phyloP scores from a whole-genome alignment of 768 basidiomycete species.

The Rhizopogon vulgaris region DNA sequence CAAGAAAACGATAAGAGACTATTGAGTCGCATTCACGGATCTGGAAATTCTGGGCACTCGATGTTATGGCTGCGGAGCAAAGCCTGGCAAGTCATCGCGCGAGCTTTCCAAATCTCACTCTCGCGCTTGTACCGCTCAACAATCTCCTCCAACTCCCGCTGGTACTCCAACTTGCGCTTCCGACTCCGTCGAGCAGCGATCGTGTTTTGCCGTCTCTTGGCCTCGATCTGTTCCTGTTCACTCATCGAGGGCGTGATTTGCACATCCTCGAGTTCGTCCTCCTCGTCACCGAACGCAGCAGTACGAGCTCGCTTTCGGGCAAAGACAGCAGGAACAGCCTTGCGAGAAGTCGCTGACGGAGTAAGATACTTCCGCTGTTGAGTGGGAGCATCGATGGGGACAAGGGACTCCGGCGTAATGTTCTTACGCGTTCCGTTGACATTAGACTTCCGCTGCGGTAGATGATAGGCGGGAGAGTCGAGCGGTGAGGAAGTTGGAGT shows the following conservation, averaged over 20 bases:
- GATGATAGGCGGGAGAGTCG: slow-evolving; percentile 12
- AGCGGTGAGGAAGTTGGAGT: slow-evolving; percentile 25
- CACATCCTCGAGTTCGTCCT: slow-evolving; percentile 43
- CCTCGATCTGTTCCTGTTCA: slow-evolving; percentile 64
- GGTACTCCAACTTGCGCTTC: slow-evolving; percentile 66
- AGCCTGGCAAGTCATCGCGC: slow-evolving; percentile 41
- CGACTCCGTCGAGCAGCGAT: slow-evolving; percentile 78
- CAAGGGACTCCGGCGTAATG: slow-evolving; percentile 54
- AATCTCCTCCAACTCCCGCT: slow-evolving; percentile 55
- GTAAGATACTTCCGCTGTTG: slow-evolving; percentile 69
- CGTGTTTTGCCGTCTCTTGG: slow-evolving; percentile 80
- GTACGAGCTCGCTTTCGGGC: slow-evolving; percentile 54
- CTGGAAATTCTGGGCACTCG: slow-evolving; percentile 44
- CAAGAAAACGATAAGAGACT: slow-evolving; percentile 6
- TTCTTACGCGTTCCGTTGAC: slow-evolving; percentile 73
- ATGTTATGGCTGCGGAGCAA: slow-evolving; percentile 53
- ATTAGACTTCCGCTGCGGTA: slow-evolving; percentile 25
- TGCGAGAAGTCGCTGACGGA: slow-evolving; percentile 72
- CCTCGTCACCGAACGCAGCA: slow-evolving; percentile 41
- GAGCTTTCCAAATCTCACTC: slow-evolving; percentile 57
- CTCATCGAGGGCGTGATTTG: slow-evolving; percentile 37
- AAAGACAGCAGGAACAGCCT: slow-evolving; percentile 70
- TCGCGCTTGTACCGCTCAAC: slow-evolving; percentile 50
- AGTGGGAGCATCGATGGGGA: slow-evolving; percentile 73
- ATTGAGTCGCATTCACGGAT: slow-evolving; percentile 15